Evolutionary conservation across 208 protist species (phyloP).

Genomic region (Leishmania mexicana): DNA sequence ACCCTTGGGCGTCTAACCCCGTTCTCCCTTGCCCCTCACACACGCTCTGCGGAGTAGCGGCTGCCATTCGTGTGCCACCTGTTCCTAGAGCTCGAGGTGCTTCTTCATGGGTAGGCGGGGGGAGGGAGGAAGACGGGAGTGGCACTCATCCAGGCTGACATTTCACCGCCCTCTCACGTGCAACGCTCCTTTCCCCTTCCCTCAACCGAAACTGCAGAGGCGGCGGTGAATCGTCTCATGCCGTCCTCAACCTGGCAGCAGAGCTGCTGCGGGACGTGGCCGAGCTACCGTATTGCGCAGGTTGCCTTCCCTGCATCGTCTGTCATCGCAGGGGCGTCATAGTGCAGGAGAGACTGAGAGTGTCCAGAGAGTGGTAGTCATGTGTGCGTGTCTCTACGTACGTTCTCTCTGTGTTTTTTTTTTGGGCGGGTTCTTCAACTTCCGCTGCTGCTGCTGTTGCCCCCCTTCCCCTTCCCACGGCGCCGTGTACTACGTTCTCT

Average conservation of each 20-base stretch:
- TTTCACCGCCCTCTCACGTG: constrained; percentile 27
- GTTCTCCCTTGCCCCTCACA: constrained; percentile 33
- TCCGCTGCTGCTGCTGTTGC: background rate
- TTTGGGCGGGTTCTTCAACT: background rate
- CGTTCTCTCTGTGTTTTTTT: background rate
- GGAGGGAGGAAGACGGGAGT: constrained; percentile 28
- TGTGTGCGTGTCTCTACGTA: background rate
- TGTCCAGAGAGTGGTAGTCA: background rate
- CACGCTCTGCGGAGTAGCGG: constrained; percentile 58
- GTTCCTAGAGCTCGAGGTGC: constrained; percentile 26
- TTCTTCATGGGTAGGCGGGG: constrained; percentile 39
- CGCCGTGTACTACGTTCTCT: background rate
- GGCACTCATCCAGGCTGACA: constrained; percentile 78
- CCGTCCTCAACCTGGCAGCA: constrained; percentile 34
- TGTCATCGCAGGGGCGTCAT: background rate
- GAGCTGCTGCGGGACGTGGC: constrained; percentile 37
- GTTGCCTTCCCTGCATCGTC: constrained; percentile 30
- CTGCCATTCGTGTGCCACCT: constrained; percentile 50
- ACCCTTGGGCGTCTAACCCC: constrained; percentile 75
- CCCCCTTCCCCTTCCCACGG: background rate
- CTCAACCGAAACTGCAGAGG: constrained; percentile 47
- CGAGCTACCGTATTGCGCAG: constrained; percentile 40
- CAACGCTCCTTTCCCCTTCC: constrained; percentile 32
- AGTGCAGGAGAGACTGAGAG: background rate
- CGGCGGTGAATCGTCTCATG: constrained; percentile 26